Conservation (phyloP, 768 basidiomycete species). For the Ramaria sp. region DNA sequence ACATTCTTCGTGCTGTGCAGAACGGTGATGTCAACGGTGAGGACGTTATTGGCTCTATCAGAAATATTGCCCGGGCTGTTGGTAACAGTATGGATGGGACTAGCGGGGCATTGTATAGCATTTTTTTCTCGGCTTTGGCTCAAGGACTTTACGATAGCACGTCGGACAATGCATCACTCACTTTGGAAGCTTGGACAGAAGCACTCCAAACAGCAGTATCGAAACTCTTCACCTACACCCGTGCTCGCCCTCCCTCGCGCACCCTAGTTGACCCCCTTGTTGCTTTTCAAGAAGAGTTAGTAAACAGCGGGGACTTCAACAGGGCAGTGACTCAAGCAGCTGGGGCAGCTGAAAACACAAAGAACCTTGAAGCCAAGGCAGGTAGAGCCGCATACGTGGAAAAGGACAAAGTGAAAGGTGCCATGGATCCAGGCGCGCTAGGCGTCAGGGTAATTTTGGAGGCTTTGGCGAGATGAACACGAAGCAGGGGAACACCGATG, state of each 20-base stretch:
- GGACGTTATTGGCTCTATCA: conserved; percentile 54
- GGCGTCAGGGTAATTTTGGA: conserved; percentile 70
- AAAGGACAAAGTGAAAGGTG: conserved; percentile 46
- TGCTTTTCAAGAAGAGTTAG: conserved; percentile 53
- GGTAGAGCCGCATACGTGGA: conserved; percentile 86
- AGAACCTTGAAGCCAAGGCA: conserved; percentile 68
- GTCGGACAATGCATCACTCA: conserved; percentile 21
- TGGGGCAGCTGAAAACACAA: conserved; percentile 64
- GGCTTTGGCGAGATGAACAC: conserved; percentile 24
- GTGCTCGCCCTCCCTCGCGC: conserved; percentile 79
- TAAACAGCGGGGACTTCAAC: conserved; percentile 26
- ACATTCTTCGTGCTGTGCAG: conserved; percentile 48
- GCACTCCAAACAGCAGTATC: conserved; percentile 48
- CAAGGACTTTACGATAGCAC: conserved; percentile 31
- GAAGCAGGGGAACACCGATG: neutral
- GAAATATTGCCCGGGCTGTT: conserved; percentile 59
- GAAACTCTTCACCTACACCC: conserved; percentile 73
- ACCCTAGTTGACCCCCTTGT: conserved; percentile 88
- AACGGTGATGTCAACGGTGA: conserved; percentile 46
- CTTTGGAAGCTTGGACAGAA: conserved; percentile 44
- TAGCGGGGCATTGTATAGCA: conserved; percentile 84
- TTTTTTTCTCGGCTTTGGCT: conserved; percentile 83
- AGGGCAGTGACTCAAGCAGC: conserved; percentile 49
- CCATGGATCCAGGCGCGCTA: conserved; percentile 89
- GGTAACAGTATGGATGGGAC: conserved; percentile 89